phyloP scores from a whole-genome alignment of 768 basidiomycete genomes.

The Suillus paluster region DNA sequence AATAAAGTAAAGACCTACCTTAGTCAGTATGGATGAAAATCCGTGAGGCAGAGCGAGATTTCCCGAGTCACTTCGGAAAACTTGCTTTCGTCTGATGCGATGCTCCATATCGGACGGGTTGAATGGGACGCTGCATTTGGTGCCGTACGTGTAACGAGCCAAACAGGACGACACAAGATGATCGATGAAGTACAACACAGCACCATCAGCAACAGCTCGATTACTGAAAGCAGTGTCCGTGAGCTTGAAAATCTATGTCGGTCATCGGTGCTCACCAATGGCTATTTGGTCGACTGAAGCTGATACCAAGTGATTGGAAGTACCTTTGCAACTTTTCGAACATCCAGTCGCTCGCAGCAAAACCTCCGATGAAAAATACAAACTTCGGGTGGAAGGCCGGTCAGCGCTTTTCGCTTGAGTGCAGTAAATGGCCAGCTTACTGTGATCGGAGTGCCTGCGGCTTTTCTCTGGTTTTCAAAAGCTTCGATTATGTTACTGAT shows the following conservation, averaged over 20 bases:
- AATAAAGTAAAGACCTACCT: constrained; percentile 30
- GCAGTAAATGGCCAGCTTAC: constrained; percentile 23
- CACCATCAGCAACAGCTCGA: constrained; percentile 60
- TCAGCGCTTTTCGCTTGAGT: background rate
- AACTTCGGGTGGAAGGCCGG: constrained; percentile 20
- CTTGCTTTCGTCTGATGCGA: constrained; percentile 33
- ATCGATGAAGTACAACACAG: constrained; percentile 46
- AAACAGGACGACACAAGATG: constrained; percentile 53
- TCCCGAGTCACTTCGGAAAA: constrained; percentile 43
- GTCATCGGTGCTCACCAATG: constrained; percentile 48
- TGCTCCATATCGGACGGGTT: constrained; percentile 46
- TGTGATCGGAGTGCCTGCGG: constrained; percentile 35
- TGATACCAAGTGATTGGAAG: constrained; percentile 43
- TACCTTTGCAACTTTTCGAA: constrained; percentile 45
- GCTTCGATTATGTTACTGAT: constrained; percentile 40
- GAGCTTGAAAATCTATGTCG: constrained; percentile 10
- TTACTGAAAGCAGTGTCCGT: constrained; percentile 32
- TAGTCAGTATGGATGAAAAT: constrained; percentile 48
- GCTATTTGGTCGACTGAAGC: constrained; percentile 53
- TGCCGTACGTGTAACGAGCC: constrained; percentile 53
- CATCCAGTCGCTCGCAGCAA: constrained; percentile 55
- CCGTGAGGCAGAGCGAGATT: constrained; percentile 42
- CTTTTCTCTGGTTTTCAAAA: constrained; percentile 36
- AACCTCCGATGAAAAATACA: constrained; percentile 58
- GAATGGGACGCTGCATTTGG: constrained; percentile 41